Evolutionary conservation across 352 stramenopile genomes (phyloP).

Genomic region (Phytophthora pinifolia): DNA sequence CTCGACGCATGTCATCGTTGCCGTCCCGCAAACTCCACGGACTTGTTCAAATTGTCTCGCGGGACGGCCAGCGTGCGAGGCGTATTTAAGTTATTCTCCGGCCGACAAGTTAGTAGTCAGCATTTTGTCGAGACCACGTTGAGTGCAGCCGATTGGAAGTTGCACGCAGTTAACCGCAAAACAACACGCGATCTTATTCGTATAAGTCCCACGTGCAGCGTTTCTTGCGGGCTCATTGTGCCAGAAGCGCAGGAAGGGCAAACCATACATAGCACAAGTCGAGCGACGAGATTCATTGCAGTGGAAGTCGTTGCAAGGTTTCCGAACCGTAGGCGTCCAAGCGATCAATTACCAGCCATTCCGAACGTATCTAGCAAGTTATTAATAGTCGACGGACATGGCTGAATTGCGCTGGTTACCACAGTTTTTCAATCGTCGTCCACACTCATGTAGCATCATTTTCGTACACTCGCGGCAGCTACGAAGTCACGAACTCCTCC

Average conservation of each 20-base stretch:
- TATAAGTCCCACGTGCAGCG: neutral
- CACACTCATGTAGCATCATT: constrained; percentile 14
- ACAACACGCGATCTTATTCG: constrained; percentile 29
- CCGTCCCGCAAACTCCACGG: constrained; percentile 7
- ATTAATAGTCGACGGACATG: constrained; percentile 10
- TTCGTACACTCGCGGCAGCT: constrained; percentile 15
- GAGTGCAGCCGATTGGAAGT: constrained; percentile 39
- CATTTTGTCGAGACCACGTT: constrained; percentile 37
- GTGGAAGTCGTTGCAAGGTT: neutral
- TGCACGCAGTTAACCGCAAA: constrained; percentile 27
- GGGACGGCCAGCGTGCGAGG: constrained; percentile 26
- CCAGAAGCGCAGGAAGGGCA: neutral
- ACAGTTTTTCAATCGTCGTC: constrained; percentile 13
- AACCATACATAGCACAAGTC: too few species aligned
- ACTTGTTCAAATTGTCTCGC: constrained; percentile 24
- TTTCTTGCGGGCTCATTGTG: neutral
- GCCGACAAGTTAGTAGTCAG: constrained; percentile 37
- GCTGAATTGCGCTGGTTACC: constrained; percentile 5
- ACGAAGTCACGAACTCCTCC: constrained; percentile 4
- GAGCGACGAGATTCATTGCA: constrained; percentile 8
- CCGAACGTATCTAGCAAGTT: constrained; percentile 16
- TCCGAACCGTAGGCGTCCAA: neutral
- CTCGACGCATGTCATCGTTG: constrained; percentile 18
- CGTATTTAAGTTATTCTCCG: constrained; percentile 58
- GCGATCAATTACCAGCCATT: constrained; percentile 11